A percentile compares a stretch with the other conserved stretches of the same genome.
Evolutionary conservation across 2,329 filamentous ascomycete species (phyloP).

Genomic region (Fusarium sp.): DNA sequence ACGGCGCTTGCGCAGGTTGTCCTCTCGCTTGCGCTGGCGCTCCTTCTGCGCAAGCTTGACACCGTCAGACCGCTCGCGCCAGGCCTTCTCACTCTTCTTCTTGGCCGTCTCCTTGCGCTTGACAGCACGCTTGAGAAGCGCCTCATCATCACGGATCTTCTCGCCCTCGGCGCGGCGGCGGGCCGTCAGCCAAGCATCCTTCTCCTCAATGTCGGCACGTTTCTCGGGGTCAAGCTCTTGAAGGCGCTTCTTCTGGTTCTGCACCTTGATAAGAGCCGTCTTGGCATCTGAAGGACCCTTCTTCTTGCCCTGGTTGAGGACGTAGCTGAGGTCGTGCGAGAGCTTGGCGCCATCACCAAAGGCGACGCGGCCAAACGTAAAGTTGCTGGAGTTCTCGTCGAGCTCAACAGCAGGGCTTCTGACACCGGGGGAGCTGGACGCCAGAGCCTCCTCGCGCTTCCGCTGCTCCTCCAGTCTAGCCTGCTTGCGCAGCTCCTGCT

Average conservation of each 20-base stretch:
- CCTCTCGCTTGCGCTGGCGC: constrained; percentile 84
- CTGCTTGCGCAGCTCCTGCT: constrained; percentile 83
- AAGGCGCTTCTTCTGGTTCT: constrained; percentile 87
- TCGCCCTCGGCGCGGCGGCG: constrained; percentile 91
- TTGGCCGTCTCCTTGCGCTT: constrained; percentile 93
- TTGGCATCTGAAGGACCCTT: constrained; percentile 88
- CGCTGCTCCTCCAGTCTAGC: constrained; percentile 84
- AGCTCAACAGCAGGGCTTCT: constrained; percentile 67
- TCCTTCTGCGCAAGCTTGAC: constrained; percentile 82
- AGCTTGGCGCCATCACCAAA: constrained; percentile 88
- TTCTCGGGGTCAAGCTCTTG: constrained; percentile 81
- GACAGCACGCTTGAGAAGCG: constrained; percentile 89
- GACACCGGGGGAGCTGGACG: constrained; percentile 71
- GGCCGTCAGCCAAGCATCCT: constrained; percentile 93
- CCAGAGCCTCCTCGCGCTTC: constrained; percentile 72
- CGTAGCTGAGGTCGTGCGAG: constrained; percentile 77
- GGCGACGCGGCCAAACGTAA: constrained; percentile 90
- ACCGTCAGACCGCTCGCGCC: constrained; percentile 78
- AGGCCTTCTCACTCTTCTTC: constrained; percentile 92
- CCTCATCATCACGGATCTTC: constrained; percentile 87
- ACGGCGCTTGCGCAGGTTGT: constrained; percentile 78
- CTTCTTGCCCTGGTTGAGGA: constrained; percentile 67
- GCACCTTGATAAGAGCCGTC: constrained; percentile 85
- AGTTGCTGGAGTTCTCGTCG: constrained; percentile 71
- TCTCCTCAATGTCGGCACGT: constrained; percentile 88